Conservation (phyloP, 257 asterid genomes). For the Knoxia roxburghii region DNA sequence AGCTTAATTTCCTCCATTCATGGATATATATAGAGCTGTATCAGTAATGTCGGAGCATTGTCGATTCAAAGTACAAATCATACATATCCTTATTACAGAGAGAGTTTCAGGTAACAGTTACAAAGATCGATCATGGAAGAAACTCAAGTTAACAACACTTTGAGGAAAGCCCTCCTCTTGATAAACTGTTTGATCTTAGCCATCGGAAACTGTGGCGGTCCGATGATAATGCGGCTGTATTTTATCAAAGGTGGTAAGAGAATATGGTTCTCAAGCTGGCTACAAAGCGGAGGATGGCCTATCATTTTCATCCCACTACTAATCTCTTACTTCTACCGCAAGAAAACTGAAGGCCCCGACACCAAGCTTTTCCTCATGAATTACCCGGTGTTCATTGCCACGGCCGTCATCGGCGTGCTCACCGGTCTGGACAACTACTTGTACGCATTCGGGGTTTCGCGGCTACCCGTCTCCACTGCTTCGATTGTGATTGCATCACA, state of each 20-base stretch:
- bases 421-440: conserved; percentile 22
- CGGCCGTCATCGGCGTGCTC: conserved; percentile 20
- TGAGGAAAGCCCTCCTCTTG: conserved; percentile 19
- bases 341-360: conserved; percentile 5
- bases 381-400: conserved; percentile 13
- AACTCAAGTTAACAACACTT: conserved; percentile 6
- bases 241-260: conserved; percentile 33
- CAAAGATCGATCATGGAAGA: conserved; percentile 20
- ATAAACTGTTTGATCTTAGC: conserved; percentile 21
- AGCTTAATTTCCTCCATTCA: neutral
- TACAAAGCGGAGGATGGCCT: conserved; percentile 31
- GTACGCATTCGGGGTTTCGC: conserved; percentile 13
- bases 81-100: too few relatives aligned
- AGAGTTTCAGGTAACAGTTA: too few relatives aligned
- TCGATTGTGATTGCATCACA: conserved; percentile 17
- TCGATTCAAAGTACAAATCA: too few relatives aligned
- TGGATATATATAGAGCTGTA: too few relatives aligned
- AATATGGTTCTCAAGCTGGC: conserved; percentile 26
- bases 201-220: conserved; percentile 30
- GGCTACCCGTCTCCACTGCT: conserved; percentile 23
- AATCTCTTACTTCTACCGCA: conserved; percentile 20
- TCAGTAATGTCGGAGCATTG: neutral
- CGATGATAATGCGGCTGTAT: conserved; percentile 27
- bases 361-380: conserved; percentile 19
- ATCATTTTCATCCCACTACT: conserved; percentile 23